Evolutionary conservation across 1,284 basidiomycete genomes (phyloP), one percentile per base, ranked within the genome.

Genomic region (Melanopsichium pennsylvanicum): DNA sequence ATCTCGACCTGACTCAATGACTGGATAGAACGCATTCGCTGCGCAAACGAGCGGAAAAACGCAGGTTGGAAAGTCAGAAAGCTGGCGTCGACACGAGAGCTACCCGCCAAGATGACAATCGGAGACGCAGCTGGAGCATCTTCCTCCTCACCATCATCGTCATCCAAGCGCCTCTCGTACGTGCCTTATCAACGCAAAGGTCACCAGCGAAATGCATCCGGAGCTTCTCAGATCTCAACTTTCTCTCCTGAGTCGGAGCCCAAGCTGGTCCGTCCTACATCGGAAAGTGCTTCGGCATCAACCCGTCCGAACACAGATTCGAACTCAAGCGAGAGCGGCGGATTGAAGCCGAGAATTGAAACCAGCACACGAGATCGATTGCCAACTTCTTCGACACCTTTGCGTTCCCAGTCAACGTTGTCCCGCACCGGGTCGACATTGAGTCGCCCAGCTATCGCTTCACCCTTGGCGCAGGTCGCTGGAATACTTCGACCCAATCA

Each of bases 121-220:
- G 52, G 52, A 25, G 60, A 50, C 11, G 47, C 25, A 32, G 33
- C 42, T 7, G 51, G 37, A 5, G n/a, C 48, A 4, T 40, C 52
- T 1, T 36, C 64, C 15, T 11, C 33, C 18, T 12, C 51, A 4
- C 22, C 46, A 2, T 44, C 57, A 2, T 44, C 57, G 8, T 62
- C 64, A 18, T 57, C 59, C 2, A 68, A 57, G 38, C 64, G 58
- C 32, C 66, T 69, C 9, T 59, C 59, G 0, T 69, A 69, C 27
- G 60, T 69, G 2, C 66, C 66, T 0, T 69, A 69, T 26, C 66
- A 69, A 43, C 54, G 66, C 31, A 69, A 62, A 37, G 27, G 37
- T 12, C 62, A 66, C 27, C 50, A 49, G 9, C 26, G 56, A 13
- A 66, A 50, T 25, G 47, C 23, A 15, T 66, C 62, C 11, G 47